A percentile compares a stretch with the other conserved stretches of the same genome.
phyloP scores from a whole-genome alignment of 148 eudicot genomes.

The Chenopodium suecicum region DNA sequence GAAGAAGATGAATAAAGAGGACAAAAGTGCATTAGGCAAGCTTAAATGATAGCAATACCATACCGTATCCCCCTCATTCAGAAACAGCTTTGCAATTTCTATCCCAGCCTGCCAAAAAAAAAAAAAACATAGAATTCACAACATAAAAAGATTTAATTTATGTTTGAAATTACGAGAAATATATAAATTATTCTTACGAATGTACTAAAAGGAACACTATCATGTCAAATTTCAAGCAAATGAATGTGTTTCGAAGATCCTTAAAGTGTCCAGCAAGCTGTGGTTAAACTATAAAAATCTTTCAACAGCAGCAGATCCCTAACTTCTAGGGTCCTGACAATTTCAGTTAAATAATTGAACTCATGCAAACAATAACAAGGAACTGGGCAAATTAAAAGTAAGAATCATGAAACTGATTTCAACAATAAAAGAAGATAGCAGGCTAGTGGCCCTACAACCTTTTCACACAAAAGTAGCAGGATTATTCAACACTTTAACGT shows the following conservation, averaged over 20 bases:
- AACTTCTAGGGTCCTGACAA: not conserved
- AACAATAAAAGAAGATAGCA: not conserved
- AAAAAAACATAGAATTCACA: constrained; percentile 12
- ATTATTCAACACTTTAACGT: not conserved
- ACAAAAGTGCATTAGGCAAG: constrained; percentile 6
- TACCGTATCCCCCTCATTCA: constrained; percentile 81
- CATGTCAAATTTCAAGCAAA: no score
- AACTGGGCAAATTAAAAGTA: not conserved
- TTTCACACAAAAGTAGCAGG: not conserved
- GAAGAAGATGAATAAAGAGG: not conserved
- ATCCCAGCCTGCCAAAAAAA: constrained; percentile 80
- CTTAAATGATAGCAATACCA: constrained; percentile 25
- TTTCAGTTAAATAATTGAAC: not conserved
- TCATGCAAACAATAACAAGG: not conserved
- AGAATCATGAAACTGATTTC: constrained; percentile 1
- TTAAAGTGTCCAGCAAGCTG: no score
- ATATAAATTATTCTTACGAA: no score
- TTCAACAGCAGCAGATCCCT: not conserved
- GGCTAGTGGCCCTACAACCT: not conserved
- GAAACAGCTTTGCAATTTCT: constrained; percentile 91
- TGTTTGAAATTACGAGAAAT: not conserved
- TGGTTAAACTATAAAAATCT: not conserved
- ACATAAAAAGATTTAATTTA: not conserved
- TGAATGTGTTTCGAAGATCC: no score
- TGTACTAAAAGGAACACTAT: no score